phyloP scores from a whole-genome alignment of 116 monocot genomes.

The Iris pallida region DNA sequence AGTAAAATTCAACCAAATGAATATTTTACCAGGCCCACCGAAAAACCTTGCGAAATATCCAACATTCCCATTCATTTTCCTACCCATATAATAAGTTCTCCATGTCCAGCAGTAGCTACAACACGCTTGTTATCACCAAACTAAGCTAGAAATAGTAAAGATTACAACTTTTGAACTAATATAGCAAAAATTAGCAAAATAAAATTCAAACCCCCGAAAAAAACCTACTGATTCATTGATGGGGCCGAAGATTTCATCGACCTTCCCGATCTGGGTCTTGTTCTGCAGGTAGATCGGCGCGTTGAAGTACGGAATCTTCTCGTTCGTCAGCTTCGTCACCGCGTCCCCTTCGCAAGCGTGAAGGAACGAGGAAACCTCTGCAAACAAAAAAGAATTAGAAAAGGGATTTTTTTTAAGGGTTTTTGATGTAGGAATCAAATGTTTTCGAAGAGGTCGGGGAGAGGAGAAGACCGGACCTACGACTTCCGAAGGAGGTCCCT shows the following conservation, averaged over 20 bases:
- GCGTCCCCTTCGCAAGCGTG: conserved; percentile 93
- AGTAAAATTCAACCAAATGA: no score
- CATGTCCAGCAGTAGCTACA: no score
- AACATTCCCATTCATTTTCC: no score
- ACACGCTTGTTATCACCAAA: no score
- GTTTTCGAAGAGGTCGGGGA: not conserved
- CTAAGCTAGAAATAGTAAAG: no score
- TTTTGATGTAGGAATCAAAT: not conserved
- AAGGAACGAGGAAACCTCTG: conserved; percentile 81
- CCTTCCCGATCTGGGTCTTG: conserved; percentile 94
- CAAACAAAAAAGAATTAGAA: not conserved
- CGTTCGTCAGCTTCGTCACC: conserved; percentile 78
- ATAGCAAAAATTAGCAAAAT: not conserved
- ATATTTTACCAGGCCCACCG: no score
- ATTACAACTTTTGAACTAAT: no score
- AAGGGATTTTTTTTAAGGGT: not conserved
- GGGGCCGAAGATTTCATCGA: conserved; percentile 94
- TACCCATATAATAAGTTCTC: no score
- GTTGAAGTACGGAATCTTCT: conserved; percentile 94
- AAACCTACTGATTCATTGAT: conserved; percentile 89
- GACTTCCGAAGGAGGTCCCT: conserved; percentile 85
- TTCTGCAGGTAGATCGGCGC: conserved; percentile 89
- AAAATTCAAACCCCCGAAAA: not conserved
- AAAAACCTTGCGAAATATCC: no score
- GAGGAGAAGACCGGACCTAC: conserved; percentile 43